Evolutionary conservation across 164 flowering plant genomes (phyloP), one percentile per base, ranked within the genome.

Genomic region (Vitis labrusca): DNA sequence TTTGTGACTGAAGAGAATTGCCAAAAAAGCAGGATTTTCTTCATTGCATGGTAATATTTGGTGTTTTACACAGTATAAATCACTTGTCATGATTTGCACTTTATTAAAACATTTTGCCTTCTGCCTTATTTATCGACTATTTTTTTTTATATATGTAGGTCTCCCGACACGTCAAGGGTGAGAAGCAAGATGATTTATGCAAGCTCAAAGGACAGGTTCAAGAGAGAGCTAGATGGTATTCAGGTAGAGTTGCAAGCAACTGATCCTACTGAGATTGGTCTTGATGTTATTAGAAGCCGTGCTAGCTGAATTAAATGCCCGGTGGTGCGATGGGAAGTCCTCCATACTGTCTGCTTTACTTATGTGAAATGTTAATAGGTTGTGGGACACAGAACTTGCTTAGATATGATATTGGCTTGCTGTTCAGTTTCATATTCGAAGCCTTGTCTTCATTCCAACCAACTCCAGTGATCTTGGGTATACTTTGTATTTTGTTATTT

Each of bases 131-230:
- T 49, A 53, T 4, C 5, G n/a, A 53, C 61, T 0, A 4, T n/a
- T 5, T 59, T 15, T 10, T 52, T 14, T 44, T 29, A 50, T 59
- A 8, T 29, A n/a, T 62, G 65, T 61, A 78, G 82, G 82, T 75
- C 79, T 4, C 82, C 82, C 52, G 82, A 79, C 32, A 72, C 79
- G 44, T 47, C 82, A 23, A 75, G 55, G 74, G 82, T 79, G 74
- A 79, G 82, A 66, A 79, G 76, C 82, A 79, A 79, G 77, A 79
- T 79, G 82, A 78, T 78, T 27, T 78, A 78, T 69, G 81, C 81
- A 1, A 78, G 81, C 61, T 74, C 81, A 10, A 78, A 79, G 59
- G 82, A 79, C 79, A 79, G 82, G 76, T 79, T 79, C 15, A 79
- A 76, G 50, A 75, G 82, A 70, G 82, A 79, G 61, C 65, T 79